A percentile compares a stretch with the other conserved stretches of the same genome.
Conservation (phyloP, 2,329 filamentous ascomycete species). For the Epichloe scottii region DNA sequence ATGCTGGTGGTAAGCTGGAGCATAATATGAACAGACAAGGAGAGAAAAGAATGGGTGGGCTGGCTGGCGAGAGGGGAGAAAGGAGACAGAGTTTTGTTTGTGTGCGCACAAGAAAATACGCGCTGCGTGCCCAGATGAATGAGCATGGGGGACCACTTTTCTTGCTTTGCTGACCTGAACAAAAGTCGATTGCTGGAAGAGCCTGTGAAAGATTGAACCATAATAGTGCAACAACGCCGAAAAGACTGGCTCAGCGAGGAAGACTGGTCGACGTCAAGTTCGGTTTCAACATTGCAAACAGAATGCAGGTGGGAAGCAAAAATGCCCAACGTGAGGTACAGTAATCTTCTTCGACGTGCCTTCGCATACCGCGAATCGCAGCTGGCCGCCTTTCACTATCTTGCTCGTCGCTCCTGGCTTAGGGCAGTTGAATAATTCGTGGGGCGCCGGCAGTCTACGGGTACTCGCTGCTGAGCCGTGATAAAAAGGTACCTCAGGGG, state of each 20-base stretch:
- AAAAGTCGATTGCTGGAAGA: not conserved
- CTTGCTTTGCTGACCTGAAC: not conserved
- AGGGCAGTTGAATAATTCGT: too few relatives aligned
- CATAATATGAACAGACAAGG: not conserved
- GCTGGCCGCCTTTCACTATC: too few relatives aligned
- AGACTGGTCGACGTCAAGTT: too few relatives aligned
- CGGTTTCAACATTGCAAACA: too few relatives aligned
- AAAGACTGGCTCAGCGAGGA: too few relatives aligned
- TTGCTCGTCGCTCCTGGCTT: too few relatives aligned
- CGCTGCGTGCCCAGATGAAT: not conserved
- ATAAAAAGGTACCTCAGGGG: conserved; percentile 29
- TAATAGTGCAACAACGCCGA: too few relatives aligned
- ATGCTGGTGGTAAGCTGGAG: not conserved
- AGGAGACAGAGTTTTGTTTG: not conserved
- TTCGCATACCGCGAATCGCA: not conserved
- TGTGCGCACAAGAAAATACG: not conserved
- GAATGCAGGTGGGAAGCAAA: too few relatives aligned
- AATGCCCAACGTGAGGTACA: not conserved
- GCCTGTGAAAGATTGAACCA: too few relatives aligned
- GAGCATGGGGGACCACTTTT: not conserved
- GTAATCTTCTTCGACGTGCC: not conserved
- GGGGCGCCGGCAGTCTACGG: not conserved
- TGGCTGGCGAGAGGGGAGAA: not conserved
- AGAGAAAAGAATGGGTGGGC: not conserved
- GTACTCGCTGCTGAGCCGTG: conserved; percentile 15